phyloP scores from a whole-genome alignment of 1,284 basidiomycete genomes.

The Porphyrellus sp. region DNA sequence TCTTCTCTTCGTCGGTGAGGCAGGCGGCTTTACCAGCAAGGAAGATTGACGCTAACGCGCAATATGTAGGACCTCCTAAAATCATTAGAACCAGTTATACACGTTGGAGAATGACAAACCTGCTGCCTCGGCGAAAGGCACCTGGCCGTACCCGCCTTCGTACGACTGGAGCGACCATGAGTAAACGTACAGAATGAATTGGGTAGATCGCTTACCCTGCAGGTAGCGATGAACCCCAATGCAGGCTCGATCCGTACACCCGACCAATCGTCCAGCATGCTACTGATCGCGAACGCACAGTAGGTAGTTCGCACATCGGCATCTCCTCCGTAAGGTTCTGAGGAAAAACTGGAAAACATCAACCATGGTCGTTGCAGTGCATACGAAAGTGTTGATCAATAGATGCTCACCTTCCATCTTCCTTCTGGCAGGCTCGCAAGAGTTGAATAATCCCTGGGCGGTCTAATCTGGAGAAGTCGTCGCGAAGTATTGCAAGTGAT shows the following conservation, averaged over 20 bases:
- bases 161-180: conserved; percentile 58
- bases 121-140: conserved; percentile 80
- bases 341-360: conserved; percentile 61
- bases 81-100: conserved; percentile 3
- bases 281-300: conserved; percentile 81
- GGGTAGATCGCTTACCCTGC: conserved; percentile 50
- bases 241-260: conserved; percentile 64
- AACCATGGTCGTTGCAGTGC: not conserved
- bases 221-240: conserved; percentile 60
- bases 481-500: conserved; percentile 77
- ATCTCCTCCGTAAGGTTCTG: conserved; percentile 62
- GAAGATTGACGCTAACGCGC: conserved; percentile 74
- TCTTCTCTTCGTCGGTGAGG: conserved; percentile 45
- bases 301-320: conserved; percentile 83
- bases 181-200: not conserved
- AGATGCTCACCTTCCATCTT: conserved; percentile 71
- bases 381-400: conserved; percentile 3
- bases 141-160: conserved; percentile 90
- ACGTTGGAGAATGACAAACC: conserved; percentile 44
- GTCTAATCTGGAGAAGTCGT: conserved; percentile 71
- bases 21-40: conserved; percentile 44
- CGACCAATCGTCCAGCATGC: conserved; percentile 76
- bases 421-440: conserved; percentile 66
- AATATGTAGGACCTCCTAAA: conserved; percentile 90
- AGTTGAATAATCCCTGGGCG: conserved; percentile 60